A percentile compares a stretch with the other conserved stretches of the same genome.
These are phyloP conservation scores for Penicillium brasilianum DNA, from an alignment of 2,329 filamentous ascomycete genomes.

Conservation along the genomic window DNA sequence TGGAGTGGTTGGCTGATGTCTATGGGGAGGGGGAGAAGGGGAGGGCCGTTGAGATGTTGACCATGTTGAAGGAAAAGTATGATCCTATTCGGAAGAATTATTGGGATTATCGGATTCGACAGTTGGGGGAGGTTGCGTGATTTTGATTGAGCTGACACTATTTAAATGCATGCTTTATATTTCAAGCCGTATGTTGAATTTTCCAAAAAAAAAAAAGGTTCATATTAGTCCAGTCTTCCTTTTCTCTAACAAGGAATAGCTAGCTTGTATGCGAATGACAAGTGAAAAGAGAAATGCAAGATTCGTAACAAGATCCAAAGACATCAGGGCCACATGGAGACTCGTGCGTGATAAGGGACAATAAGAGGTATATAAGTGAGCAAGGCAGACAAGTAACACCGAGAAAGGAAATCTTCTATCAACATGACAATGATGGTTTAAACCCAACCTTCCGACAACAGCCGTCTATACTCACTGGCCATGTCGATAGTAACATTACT, in stretches of 20 bases:
- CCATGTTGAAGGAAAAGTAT: constrained; percentile 79
- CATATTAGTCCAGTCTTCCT: constrained; percentile 11
- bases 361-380: constrained; percentile 15
- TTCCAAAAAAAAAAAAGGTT: constrained; percentile 8
- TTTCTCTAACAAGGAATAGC: constrained; percentile 7
- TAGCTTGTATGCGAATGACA: constrained; percentile 15
- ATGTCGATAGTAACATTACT: constrained; percentile 68
- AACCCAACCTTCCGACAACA: constrained; percentile 48
- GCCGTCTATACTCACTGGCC: constrained; percentile 62
- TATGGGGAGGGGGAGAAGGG: constrained; percentile 48
- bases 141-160: not conserved
- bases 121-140: constrained; percentile 30
- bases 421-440: constrained; percentile 18
- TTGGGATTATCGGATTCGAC: constrained; percentile 76
- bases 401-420: constrained; percentile 9
- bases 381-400: constrained; percentile 14
- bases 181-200: not conserved
- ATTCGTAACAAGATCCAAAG: constrained; percentile 6
- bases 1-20: constrained; percentile 56
- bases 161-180: not conserved
- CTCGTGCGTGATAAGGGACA: constrained; percentile 6
- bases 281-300: constrained; percentile 4
- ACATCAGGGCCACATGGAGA: constrained; percentile 3
- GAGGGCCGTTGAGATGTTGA: constrained; percentile 71
- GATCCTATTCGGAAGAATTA: constrained; percentile 91